Evolutionary conservation across 108 stramenopile species (phyloP).

Genomic region (Cyclotella kingstonii): DNA sequence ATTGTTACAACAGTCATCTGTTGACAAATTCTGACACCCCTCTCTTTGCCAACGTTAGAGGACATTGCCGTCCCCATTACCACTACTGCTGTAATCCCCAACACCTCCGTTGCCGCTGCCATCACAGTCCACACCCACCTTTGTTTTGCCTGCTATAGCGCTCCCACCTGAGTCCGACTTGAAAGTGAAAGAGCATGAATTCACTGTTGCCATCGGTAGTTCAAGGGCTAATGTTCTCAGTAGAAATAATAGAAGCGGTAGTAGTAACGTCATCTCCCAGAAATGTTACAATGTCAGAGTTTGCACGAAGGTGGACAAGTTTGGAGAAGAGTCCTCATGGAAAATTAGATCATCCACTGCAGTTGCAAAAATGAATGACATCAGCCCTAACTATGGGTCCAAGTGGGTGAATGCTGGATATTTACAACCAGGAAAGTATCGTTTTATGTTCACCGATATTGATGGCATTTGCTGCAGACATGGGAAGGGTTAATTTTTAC

Average conservation of each 20-base stretch:
- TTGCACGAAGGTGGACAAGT: neutral
- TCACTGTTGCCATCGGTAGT: neutral
- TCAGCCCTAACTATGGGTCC: neutral
- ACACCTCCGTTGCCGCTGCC: too few species aligned
- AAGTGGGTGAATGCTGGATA: neutral
- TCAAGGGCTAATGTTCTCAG: neutral
- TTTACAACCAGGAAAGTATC: neutral
- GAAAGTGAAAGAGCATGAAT: neutral
- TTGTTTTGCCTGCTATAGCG: too few species aligned
- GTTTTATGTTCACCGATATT: neutral
- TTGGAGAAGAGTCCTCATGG: neutral
- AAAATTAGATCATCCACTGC: neutral
- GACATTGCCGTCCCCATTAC: too few species aligned
- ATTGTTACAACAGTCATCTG: too few species aligned
- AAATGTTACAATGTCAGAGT: neutral
- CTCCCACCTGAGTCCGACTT: neutral
- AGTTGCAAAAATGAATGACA: neutral
- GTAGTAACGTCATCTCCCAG: constrained; percentile 4
- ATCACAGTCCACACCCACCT: too few species aligned
- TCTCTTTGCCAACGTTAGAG: too few species aligned
- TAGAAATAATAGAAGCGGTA: neutral
- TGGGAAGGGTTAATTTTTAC: too few species aligned
- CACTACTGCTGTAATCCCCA: too few species aligned
- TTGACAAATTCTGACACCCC: too few species aligned
- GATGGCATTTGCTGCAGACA: too few species aligned